These are phyloP conservation scores for Escallonia rubra DNA, from an alignment of 129 eudicot species.

Conservation along the genomic window DNA sequence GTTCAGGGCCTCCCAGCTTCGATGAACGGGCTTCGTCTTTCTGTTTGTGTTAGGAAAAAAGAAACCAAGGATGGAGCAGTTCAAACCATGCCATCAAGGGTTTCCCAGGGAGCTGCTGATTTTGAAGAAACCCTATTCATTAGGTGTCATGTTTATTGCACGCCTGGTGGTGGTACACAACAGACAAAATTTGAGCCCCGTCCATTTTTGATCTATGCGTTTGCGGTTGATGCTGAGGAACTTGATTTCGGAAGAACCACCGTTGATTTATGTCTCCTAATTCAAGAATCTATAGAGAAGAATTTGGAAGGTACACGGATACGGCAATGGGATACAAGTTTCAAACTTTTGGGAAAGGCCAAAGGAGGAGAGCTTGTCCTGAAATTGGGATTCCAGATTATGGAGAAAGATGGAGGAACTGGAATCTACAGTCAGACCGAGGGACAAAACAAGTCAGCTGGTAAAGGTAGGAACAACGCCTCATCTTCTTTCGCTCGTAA, in stretches of 20 bases:
- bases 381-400: constrained; percentile 84
- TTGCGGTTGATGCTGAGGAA: constrained; percentile 84
- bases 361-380: constrained; percentile 84
- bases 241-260: constrained; percentile 72
- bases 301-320: constrained; percentile 60
- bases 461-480: constrained; percentile 21
- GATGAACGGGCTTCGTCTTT: constrained; percentile 86
- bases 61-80: constrained; percentile 86
- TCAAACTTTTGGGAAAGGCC: constrained; percentile 68
- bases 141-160: constrained; percentile 77
- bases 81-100: constrained; percentile 97
- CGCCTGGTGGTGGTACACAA: constrained; percentile 36
- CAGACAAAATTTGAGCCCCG: constrained; percentile 67
- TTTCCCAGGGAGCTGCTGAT: constrained; percentile 90
- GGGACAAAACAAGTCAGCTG: constrained; percentile 30
- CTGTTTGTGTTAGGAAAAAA: constrained; percentile 82
- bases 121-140: constrained; percentile 84
- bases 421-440: constrained; percentile 56
- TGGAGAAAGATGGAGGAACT: constrained; percentile 91
- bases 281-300: constrained; percentile 78
- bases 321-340: constrained; percentile 80
- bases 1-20: constrained; percentile 76
- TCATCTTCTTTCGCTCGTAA: constrained; percentile 64
- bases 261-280: constrained; percentile 68
- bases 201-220: constrained; percentile 66